Evolutionary conservation across 179 eudicot genomes (phyloP), one percentile per base, ranked within the genome.

Genomic region (Silene coronaria): DNA sequence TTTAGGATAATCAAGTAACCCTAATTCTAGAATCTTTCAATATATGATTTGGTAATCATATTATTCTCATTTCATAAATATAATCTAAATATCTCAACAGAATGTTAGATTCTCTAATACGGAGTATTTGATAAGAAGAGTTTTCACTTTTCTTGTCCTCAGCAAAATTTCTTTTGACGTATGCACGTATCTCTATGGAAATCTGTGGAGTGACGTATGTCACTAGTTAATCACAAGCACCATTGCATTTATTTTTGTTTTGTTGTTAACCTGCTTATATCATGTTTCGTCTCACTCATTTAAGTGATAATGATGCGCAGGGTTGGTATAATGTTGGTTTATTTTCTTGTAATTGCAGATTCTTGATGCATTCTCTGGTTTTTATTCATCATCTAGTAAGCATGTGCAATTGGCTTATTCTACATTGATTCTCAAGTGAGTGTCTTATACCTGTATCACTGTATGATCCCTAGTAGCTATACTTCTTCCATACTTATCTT

Each of bases 341-440:
- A 32, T 70, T 53, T 36, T 53, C 19, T 17, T 71, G 53, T 53
- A 55, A 70, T 27, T 71, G 90, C 85, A 93, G 99, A 84, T 91
- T 79, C 86, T 96, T 69, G 98, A 93, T 85, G 90, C 90, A 64
- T 90, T 89, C 79, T 88, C 98, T 69, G 90, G 87, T 67, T 87
- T 82, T 67, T 86, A 78, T 83, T 80, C 89, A 72, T 89, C 92
- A 51, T 74, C 92, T 79, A 96, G 89, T 82, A 96, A 96, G 86
- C 85, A 88, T 79, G 89, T 91, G 70, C 96, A 89, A 76, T 51
- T 96, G 82, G 87, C 99, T 67, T 93, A 91, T 79, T 88, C 98
- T 27, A 93, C 97, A 73, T 12, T 64, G 32, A 27, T 64, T 64
- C 19, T 27, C 81, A 96, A 96, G 99, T 96, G 85, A 91, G 96